Conservation (phyloP, 2,329 filamentous ascomycete genomes). For the Colletotrichum eleusines region DNA sequence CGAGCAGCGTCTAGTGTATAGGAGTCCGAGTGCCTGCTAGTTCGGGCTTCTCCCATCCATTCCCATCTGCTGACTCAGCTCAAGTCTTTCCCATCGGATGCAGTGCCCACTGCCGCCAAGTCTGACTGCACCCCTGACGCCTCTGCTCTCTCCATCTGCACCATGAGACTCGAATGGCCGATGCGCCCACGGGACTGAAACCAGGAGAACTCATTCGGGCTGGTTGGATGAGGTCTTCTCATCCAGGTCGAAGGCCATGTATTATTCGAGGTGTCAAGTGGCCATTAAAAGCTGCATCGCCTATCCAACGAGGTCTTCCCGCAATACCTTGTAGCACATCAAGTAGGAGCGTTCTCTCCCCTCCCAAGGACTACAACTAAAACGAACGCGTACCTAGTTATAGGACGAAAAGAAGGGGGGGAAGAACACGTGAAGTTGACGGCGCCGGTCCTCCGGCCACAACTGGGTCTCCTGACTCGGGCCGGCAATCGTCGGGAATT, state of each 20-base stretch:
- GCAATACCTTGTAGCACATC: background rate
- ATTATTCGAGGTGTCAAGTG: background rate
- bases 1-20: too few relatives aligned
- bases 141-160: conserved; percentile 22
- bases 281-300: background rate
- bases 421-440: conserved; percentile 5
- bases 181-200: conserved; percentile 28
- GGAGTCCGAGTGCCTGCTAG: background rate
- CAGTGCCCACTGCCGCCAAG: background rate
- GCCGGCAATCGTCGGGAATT: conserved; percentile 32
- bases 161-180: conserved; percentile 3
- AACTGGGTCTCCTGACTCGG: conserved; percentile 22
- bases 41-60: background rate
- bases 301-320: background rate
- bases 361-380: too few relatives aligned
- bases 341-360: background rate
- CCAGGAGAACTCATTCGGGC: conserved; percentile 4
- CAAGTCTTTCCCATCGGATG: background rate
- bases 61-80: conserved; percentile 10
- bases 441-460: conserved; percentile 13
- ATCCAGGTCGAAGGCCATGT: background rate
- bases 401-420: background rate
- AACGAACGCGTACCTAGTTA: too few relatives aligned
- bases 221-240: background rate
- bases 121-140: conserved; percentile 23